These are phyloP conservation scores for Apiospora saccharicola DNA, from an alignment of 2,329 filamentous ascomycete genomes.

Conservation along the genomic window DNA sequence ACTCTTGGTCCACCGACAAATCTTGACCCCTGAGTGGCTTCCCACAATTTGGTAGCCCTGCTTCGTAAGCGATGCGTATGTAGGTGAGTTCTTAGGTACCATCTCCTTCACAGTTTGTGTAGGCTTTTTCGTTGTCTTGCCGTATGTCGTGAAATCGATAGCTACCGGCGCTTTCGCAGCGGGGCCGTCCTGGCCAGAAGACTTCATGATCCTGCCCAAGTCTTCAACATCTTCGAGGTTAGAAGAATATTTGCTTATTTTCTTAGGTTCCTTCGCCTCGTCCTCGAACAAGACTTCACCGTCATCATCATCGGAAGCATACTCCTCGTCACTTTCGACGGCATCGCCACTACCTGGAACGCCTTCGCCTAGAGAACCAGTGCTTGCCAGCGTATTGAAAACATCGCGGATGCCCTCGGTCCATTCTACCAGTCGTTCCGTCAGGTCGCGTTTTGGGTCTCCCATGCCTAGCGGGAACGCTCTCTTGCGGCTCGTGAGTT, in stretches of 20 bases:
- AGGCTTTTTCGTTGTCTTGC: constrained; percentile 58
- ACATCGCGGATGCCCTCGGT: constrained; percentile 75
- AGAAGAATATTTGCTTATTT: constrained; percentile 52
- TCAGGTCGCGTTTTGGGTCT: constrained; percentile 79
- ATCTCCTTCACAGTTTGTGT: constrained; percentile 77
- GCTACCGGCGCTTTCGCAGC: constrained; percentile 64
- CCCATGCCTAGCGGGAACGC: constrained; percentile 90
- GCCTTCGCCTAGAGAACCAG: constrained; percentile 66
- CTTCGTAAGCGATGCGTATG: constrained; percentile 88
- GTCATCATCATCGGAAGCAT: constrained; percentile 63
- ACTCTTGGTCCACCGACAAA: constrained; percentile 98
- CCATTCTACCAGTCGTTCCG: constrained; percentile 78
- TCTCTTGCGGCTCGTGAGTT: constrained; percentile 83
- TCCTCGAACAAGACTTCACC: constrained; percentile 60
- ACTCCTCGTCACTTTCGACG: constrained; percentile 84
- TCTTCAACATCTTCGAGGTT: constrained; percentile 84
- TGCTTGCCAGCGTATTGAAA: constrained; percentile 68
- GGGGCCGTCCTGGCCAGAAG: constrained; percentile 47
- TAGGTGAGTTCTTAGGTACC: constrained; percentile 91
- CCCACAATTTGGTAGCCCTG: constrained; percentile 97
- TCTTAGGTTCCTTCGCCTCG: constrained; percentile 48
- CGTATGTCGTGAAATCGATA: constrained; percentile 85
- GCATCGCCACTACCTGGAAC: constrained; percentile 83
- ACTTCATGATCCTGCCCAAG: constrained; percentile 70
- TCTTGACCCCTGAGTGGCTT: constrained; percentile 95